phyloP scores from a whole-genome alignment of 805 yeast genomes.

The Metschnikowia lachancei region DNA sequence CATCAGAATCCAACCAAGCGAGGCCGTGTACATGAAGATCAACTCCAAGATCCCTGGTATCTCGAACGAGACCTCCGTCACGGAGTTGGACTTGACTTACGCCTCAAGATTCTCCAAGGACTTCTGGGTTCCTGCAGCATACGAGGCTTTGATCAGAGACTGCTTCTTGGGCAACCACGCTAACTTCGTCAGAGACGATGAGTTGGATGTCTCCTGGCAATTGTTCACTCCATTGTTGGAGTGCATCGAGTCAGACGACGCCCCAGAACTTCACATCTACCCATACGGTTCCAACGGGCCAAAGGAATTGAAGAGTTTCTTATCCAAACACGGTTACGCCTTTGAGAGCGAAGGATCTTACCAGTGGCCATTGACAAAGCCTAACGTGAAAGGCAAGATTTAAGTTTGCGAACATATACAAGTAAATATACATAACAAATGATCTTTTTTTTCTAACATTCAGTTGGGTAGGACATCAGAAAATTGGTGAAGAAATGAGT shows the following conservation, averaged over 20 bases:
- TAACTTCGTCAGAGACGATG: slow-evolving; percentile 97
- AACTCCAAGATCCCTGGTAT: slow-evolving; percentile 94
- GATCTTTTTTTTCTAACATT: neutral
- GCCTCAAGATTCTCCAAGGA: slow-evolving; percentile 70
- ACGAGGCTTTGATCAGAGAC: slow-evolving; percentile 92
- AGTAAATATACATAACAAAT: neutral
- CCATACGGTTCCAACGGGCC: slow-evolving; percentile 95
- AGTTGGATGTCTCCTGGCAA: slow-evolving; percentile 89
- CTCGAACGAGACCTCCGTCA: slow-evolving; percentile 73
- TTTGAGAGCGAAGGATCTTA: slow-evolving; percentile 62
- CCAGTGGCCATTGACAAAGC: slow-evolving; percentile 87
- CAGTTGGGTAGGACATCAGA: too few relatives aligned
- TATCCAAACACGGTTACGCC: slow-evolving; percentile 70
- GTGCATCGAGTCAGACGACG: slow-evolving; percentile 67
- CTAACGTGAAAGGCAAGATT: slow-evolving; percentile 32
- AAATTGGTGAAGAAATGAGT: too few relatives aligned
- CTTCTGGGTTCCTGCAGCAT: slow-evolving; percentile 96
- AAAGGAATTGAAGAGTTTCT: slow-evolving; percentile 53
- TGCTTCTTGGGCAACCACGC: slow-evolving; percentile 90
- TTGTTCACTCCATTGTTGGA: slow-evolving; percentile 89
- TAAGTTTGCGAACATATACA: slow-evolving; percentile 8
- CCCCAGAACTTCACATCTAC: slow-evolving; percentile 66
- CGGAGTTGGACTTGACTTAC: slow-evolving; percentile 90
- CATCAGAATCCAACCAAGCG: slow-evolving; percentile 90
- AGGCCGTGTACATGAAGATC: slow-evolving; percentile 89